A percentile compares a stretch with the other conserved stretches of the same genome.
Conservation (phyloP, 768 basidiomycete genomes). For the Mycena floridula region DNA sequence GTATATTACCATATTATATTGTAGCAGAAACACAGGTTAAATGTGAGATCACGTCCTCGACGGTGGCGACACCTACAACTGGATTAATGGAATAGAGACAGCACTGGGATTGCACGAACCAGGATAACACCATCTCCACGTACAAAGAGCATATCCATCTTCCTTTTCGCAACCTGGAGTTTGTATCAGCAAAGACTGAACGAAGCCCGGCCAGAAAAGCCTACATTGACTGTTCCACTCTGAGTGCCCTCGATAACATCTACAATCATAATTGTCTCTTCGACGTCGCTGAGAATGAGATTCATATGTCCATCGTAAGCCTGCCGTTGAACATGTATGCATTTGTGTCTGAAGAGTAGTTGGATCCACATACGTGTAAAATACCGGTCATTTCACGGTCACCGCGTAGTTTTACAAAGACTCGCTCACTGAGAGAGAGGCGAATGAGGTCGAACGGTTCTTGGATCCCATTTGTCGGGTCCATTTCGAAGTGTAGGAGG, state of each 20-base stretch:
- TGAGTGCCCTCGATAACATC: slow-evolving; percentile 67
- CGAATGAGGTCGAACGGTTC: slow-evolving; percentile 98
- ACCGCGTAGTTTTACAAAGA: slow-evolving; percentile 95
- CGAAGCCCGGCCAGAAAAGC: slow-evolving; percentile 9
- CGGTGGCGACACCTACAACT: slow-evolving; percentile 68
- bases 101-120: slow-evolving; percentile 38
- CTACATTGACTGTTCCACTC: slow-evolving; percentile 60
- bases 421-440: slow-evolving; percentile 93
- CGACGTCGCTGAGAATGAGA: slow-evolving; percentile 93
- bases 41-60: slow-evolving; percentile 73
- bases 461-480: too few species aligned
- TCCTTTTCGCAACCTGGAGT: slow-evolving; percentile 79
- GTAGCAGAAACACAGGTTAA: slow-evolving; percentile 3
- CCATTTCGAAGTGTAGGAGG: too few species aligned
- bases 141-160: slow-evolving; percentile 97
- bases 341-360: slow-evolving; percentile 9
- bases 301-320: slow-evolving; percentile 99
- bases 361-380: slow-evolving; percentile 65
- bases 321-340: slow-evolving; percentile 34
- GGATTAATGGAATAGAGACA: slow-evolving; percentile 5
- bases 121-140: slow-evolving; percentile 96
- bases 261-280: slow-evolving; percentile 96
- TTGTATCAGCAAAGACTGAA: background rate
- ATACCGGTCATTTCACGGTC: slow-evolving; percentile 90
- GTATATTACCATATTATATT: background rate